These are phyloP conservation scores for Smittium culicis DNA, from an alignment of 371 early-diverging fungal genomes.

Conservation along the genomic window DNA sequence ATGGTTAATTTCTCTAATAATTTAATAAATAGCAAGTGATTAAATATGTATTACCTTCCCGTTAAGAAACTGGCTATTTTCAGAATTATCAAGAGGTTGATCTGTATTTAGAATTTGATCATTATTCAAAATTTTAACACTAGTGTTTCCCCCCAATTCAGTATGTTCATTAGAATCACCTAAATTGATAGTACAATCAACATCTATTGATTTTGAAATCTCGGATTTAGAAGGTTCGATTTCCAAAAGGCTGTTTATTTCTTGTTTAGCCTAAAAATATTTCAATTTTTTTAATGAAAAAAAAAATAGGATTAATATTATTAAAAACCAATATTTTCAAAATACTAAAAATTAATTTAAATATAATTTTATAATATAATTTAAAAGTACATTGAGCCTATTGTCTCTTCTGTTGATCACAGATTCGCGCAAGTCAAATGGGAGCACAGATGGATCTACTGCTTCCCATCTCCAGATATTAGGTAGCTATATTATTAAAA, in stretches of 20 bases:
- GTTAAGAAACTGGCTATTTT: not conserved
- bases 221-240: not conserved
- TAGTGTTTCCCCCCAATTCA: too few relatives aligned
- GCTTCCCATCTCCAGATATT: slow-evolving; percentile 12
- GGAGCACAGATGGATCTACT: not conserved
- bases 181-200: not conserved
- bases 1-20: too few relatives aligned
- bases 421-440: not conserved
- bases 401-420: slow-evolving; percentile 6
- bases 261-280: not conserved
- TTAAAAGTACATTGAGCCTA: not conserved
- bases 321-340: too few relatives aligned
- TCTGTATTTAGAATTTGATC: not conserved
- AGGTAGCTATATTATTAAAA: not conserved
- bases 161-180: not conserved
- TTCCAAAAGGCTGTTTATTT: not conserved
- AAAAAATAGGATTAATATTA: not conserved
- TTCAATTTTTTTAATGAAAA: not conserved
- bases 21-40: not conserved
- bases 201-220: not conserved
- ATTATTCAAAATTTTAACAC: not conserved
- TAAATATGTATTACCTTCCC: not conserved
- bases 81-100: not conserved
- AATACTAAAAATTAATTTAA: too few relatives aligned
- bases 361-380: too few relatives aligned